A percentile compares a stretch with the other conserved stretches of the same genome.
Conservation (phyloP, 148 eudicot genomes). For the Simmondsia chinensis region DNA sequence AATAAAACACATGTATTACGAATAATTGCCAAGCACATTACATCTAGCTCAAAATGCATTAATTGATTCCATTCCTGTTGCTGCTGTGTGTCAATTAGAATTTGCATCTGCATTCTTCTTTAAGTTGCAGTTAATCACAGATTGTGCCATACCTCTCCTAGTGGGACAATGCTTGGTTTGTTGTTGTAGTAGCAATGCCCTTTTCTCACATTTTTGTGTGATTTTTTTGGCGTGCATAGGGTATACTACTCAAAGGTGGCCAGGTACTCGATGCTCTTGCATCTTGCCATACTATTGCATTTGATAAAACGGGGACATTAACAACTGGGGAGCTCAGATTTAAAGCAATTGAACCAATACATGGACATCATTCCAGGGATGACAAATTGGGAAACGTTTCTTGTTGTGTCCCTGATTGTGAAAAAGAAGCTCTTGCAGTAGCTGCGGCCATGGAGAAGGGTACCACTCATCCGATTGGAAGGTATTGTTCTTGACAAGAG, state of each 20-base stretch:
- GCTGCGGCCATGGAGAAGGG: conserved; percentile 99
- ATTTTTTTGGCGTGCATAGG: no score
- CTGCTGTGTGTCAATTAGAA: no score
- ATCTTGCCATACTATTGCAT: conserved; percentile 84
- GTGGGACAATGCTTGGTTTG: no score
- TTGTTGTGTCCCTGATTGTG: conserved; percentile 89
- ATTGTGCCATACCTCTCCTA: no score
- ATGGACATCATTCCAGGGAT: conserved; percentile 46
- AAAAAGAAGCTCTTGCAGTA: conserved; percentile 95
- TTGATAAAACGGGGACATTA: conserved; percentile 97
- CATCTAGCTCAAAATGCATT: no score
- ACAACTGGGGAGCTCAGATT: conserved; percentile 89
- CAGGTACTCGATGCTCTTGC: conserved; percentile 87
- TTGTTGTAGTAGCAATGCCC: no score
- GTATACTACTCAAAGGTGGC: conserved; percentile 92
- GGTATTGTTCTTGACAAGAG: conserved; percentile 33
- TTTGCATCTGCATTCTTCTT: no score
- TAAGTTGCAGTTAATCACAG: no score
- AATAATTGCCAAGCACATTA: no score
- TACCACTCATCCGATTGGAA: conserved; percentile 98
- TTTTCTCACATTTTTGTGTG: no score
- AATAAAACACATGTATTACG: no score
- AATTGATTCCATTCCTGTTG: no score
- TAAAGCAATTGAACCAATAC: conserved; percentile 93
- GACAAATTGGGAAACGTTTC: conserved; percentile 21